Percentiles rank a stretch among this genome's conserved stretches.
Evolutionary conservation across 208 protist species (phyloP).

Genomic region (Trypanosoma congolense): DNA sequence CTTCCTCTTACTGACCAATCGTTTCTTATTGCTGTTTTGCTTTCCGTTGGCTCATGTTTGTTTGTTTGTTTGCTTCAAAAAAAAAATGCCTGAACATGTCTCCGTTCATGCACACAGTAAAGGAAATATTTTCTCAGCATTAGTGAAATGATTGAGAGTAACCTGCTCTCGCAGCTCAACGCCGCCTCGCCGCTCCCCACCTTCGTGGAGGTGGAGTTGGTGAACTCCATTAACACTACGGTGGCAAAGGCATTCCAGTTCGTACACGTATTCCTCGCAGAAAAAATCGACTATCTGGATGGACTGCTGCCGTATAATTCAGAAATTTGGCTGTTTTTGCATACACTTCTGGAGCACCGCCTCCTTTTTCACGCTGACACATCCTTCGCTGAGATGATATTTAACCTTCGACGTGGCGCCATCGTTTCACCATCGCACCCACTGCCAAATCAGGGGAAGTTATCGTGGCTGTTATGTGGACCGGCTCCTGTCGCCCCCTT

Average conservation of each 20-base stretch:
- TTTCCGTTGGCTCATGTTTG: slow-evolving; percentile 7
- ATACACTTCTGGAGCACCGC: slow-evolving; percentile 47
- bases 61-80: slow-evolving; percentile 7
- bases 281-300: slow-evolving; percentile 36
- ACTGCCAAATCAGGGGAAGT: slow-evolving; percentile 13
- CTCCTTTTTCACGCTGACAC: slow-evolving; percentile 60
- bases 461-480: slow-evolving; percentile 49
- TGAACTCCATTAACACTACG: slow-evolving; percentile 46
- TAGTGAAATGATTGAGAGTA: slow-evolving; percentile 59
- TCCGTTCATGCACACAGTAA: too few species aligned
- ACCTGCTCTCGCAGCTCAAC: slow-evolving; percentile 74
- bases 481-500: slow-evolving; percentile 39
- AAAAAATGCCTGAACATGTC: slow-evolving; percentile 4
- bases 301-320: slow-evolving; percentile 45
- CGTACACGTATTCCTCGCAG: slow-evolving; percentile 47
- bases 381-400: slow-evolving; percentile 72
- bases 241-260: slow-evolving; percentile 59
- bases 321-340: slow-evolving; percentile 51
- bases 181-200: slow-evolving; percentile 61
- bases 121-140: not conserved
- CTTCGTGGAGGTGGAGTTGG: slow-evolving; percentile 64
- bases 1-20: too few species aligned
- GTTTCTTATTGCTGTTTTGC: slow-evolving; percentile 1
- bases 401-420: slow-evolving; percentile 45
- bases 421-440: slow-evolving; percentile 13